Evolutionary conservation across 2,329 filamentous ascomycete species (phyloP).

Genomic region (Intubia oerlemansii): DNA sequence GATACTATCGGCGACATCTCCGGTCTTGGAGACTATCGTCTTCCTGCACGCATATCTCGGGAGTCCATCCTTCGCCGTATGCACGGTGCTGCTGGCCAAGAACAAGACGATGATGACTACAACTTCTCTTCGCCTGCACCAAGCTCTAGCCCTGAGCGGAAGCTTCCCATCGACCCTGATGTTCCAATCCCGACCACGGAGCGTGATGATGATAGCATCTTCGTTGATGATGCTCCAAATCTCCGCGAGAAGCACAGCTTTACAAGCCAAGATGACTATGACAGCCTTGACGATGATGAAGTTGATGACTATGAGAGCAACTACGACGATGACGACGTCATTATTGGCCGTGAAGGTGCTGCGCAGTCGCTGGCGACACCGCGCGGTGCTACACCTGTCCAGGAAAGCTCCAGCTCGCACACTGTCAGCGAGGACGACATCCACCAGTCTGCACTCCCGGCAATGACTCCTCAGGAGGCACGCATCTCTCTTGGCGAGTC

Average conservation of each 20-base stretch:
- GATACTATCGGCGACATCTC: slow-evolving; percentile 39
- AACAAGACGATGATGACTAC: slow-evolving; percentile 39
- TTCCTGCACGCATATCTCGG: slow-evolving; percentile 64
- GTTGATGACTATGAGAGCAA: slow-evolving; percentile 30
- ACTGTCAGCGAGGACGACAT: slow-evolving; percentile 6
- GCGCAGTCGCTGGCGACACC: too few relatives aligned
- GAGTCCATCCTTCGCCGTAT: slow-evolving; percentile 86
- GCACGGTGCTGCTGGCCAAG: slow-evolving; percentile 38
- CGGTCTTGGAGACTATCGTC: slow-evolving; percentile 37
- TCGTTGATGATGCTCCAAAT: slow-evolving; percentile 14
- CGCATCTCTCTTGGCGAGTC: slow-evolving; percentile 5
- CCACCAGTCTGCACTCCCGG: slow-evolving; percentile 2
- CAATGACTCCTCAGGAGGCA: slow-evolving; percentile 7
- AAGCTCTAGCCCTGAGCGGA: slow-evolving; percentile 35
- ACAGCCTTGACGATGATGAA: slow-evolving; percentile 17
- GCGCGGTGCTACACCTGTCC: slow-evolving; percentile 20
- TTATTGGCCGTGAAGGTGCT: too few relatives aligned
- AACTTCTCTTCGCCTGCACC: slow-evolving; percentile 41
- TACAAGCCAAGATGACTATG: slow-evolving; percentile 18
- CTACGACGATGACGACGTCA: slow-evolving; percentile 25
- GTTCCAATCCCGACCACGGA: slow-evolving; percentile 78
- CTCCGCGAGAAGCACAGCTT: neutral
- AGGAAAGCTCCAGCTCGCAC: slow-evolving; percentile 9
- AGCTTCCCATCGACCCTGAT: slow-evolving; percentile 57
- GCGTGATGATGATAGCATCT: slow-evolving; percentile 8